Evolutionary conservation across 129 eudicot genomes (phyloP).

Genomic region (Flaveria bidentis): DNA sequence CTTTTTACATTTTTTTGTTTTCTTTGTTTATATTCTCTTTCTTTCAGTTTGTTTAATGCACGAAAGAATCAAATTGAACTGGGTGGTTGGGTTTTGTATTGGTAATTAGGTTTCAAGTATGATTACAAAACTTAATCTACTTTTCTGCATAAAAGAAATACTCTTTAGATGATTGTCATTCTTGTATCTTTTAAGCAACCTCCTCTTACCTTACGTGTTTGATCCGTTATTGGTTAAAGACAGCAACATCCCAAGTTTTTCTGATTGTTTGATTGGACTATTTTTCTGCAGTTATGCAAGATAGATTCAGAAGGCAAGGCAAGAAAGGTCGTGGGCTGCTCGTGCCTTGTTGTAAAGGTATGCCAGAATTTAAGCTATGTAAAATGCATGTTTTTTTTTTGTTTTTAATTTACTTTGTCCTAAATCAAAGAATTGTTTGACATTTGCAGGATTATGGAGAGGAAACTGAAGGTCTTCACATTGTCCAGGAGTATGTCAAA

Average conservation of each 20-base stretch:
- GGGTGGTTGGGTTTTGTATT: background rate
- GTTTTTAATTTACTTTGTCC: background rate
- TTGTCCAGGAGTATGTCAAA: slow-evolving; percentile 72
- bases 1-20: too few relatives aligned
- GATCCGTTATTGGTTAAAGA: too few relatives aligned
- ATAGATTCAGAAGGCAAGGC: slow-evolving; percentile 91
- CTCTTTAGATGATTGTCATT: too few relatives aligned
- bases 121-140: background rate
- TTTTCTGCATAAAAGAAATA: too few relatives aligned
- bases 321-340: slow-evolving; percentile 87
- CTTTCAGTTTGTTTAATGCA: too few relatives aligned
- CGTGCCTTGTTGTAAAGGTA: slow-evolving; percentile 87
- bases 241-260: too few relatives aligned
- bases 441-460: slow-evolving; percentile 53
- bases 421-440: background rate
- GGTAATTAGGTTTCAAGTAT: background rate
- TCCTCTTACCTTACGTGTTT: too few relatives aligned
- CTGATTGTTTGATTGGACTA: too few relatives aligned
- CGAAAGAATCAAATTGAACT: too few relatives aligned
- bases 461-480: slow-evolving; percentile 73
- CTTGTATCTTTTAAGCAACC: too few relatives aligned
- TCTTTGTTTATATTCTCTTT: too few relatives aligned
- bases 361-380: background rate
- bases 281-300: slow-evolving; percentile 70
- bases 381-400: background rate